Base-by-base conservation (phyloP, 2,329 filamentous ascomycete genomes). In the Pyrenochaeta sp. region DNA sequence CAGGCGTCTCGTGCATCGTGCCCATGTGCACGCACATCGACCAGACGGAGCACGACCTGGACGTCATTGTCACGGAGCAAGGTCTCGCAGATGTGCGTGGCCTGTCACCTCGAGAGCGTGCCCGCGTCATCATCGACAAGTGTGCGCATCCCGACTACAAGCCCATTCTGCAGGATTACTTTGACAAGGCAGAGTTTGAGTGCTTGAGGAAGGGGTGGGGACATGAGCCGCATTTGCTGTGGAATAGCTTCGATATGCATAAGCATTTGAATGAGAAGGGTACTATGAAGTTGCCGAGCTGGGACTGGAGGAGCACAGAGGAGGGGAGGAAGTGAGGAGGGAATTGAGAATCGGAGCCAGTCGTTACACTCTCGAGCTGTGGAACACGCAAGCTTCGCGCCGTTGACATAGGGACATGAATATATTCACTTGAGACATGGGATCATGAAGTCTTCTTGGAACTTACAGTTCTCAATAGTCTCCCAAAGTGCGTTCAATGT, bases 21-120 rank as follows among this genome's bases (percentile, higher is more conserved):
- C 90, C 90, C 47, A 93, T 95, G 88, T 90, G 87, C 75, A 95
- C 90, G 3, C 91, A 96, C 74, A 80, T 95, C 56, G 90, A 96
- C 73, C 90, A 95, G 80, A 96, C 91, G 0, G 91, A 96, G 76
- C 90, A 95, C 72, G 91, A 96, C 68, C 81, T 96, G 26, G 90
- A 96, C 60, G 85, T 96, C n/a, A 74, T 96, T 31, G 90, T 96
- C n/a, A 85, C 82, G 0, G 82, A 85, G 66, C 81, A 84, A 69
- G 90, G 91, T 44, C 82, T 95, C 17, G 91, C 90, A 19, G 90
- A 96, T 64, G 90, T 96, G 2, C 83, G 90, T 28, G 90, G 90
- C 37, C 77, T 96, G 55, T 85, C 83, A 53, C 90, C 91, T 1
- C 81, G 85, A 40, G 89, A 96, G 78, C 79, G 90, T 31, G 90